Evolutionary conservation across 169 alveolate genomes (phyloP).

Genomic region (Plasmodium gonderi): DNA sequence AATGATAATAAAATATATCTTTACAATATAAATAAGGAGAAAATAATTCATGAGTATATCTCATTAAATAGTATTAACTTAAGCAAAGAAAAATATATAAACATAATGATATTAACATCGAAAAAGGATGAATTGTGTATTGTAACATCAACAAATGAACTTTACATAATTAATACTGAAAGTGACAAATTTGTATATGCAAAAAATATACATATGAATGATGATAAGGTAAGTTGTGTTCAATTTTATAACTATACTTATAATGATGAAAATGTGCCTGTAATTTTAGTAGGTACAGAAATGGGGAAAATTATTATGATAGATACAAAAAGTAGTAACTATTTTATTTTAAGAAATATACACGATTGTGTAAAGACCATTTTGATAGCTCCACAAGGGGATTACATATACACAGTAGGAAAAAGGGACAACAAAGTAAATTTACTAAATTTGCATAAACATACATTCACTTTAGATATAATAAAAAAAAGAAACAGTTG

Average conservation of each 20-base stretch:
- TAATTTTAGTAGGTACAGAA: constrained; percentile 37
- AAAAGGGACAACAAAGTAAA: constrained; percentile 50
- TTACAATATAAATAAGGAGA: constrained; percentile 78
- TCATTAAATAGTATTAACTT: constrained; percentile 46
- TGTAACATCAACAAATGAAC: constrained; percentile 32
- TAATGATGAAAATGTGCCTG: constrained; percentile 1
- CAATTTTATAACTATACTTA: constrained; percentile 21
- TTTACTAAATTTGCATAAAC: constrained; percentile 33
- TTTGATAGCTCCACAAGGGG: constrained; percentile 51
- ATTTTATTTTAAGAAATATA: constrained; percentile 26
- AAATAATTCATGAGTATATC: constrained; percentile 74
- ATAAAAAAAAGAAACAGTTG: constrained; percentile 65
- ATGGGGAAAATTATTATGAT: constrained; percentile 51
- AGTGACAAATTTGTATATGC: constrained; percentile 71
- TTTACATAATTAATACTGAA: constrained; percentile 76
- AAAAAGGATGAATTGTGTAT: constrained; percentile 38
- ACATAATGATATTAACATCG: neutral
- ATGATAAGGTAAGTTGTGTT: constrained; percentile 40
- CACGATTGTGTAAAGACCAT: constrained; percentile 64
- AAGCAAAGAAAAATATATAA: constrained; percentile 31
- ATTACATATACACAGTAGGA: constrained; percentile 56
- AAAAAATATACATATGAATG: constrained; percentile 79
- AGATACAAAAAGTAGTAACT: constrained; percentile 28
- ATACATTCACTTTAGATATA: constrained; percentile 39
- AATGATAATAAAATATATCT: constrained; percentile 77